Evolutionary conservation across 1,284 basidiomycete species (phyloP), one percentile per base, ranked within the genome.

Genomic region (Leccinum fuscescens): DNA sequence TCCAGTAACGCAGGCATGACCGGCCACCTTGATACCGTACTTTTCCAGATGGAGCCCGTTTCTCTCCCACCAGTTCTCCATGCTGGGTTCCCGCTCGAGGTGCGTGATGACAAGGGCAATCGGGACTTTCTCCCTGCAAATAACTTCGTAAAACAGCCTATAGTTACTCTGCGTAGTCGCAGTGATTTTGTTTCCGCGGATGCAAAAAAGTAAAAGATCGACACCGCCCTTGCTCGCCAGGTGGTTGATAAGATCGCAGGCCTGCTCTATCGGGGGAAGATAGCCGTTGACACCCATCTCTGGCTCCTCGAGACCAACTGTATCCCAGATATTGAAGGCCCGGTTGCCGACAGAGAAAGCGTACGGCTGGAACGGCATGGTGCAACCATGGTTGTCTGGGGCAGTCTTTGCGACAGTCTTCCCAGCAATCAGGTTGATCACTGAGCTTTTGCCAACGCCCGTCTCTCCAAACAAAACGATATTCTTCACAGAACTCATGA

Each of bases 251-350:
- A 80, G 72, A 0, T 62, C 58, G 58, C 65, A 73, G 17, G 78
- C 72, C 56, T 75, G 65, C 24, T 70, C 67, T 58, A 80, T 72
- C 6, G 24, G 6, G 24, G 24, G 24, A 24, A 24, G 24, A 24
- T 5, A 24, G 4, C 24, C 24, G 24, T 24, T 24, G 24, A 24
- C 24, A 24, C 24, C 24, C 69, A 70, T 37, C 51, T 64, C 66
- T 1, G 74, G 72, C 39, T 78, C 74, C 42, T 77, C 67, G 9
- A 80, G 71, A 15, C 79, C 79, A 3, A 72, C 72, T 1, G 78
- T 78, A 54, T 39, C 79, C 72, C 72, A 80, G 54, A 80, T 59
- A 6, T 59, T 65, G 54, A 69, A 57, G 15, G 24, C 39, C 15
- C 61, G 58, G 2, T 55, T 37, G 11, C 24, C 33, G 33, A 69